Evolutionary conservation across 768 basidiomycete genomes (phyloP), one percentile per base, ranked within the genome.

Genomic region (Multifurca ochricompacta): DNA sequence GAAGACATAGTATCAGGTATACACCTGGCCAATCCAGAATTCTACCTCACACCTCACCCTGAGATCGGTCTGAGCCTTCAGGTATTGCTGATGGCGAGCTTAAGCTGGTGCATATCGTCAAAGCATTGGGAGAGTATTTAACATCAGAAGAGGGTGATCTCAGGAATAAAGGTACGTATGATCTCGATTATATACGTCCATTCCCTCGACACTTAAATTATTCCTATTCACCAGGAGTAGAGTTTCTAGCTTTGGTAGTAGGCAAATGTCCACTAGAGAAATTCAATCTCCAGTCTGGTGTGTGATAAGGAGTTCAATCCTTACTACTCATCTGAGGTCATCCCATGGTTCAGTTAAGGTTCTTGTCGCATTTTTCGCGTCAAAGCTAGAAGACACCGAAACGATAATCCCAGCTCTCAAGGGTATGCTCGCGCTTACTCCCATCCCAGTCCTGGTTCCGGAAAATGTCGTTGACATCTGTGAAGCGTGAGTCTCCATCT

Each of bases 361-460:
- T 11, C 75, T 99, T 53, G 79, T 82, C 0, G 70, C 76, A 2
- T 99, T 98, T 73, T 93, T 85, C 65, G 80, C 81, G 62, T 83
- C 81, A 51, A 96, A 95, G 69, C 71, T 96, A 48, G 87, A 89
- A 54, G 93, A 96, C 64, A 78, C 79, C 4, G 85, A 90, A 60
- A 88, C 89, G 7, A 78, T 94, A 34, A 81, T 91, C 4, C 87
- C 90, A 1, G 83, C 91, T 1, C 73, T 96, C 35, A 77, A 78
- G 50, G 95, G 92, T 1, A 73, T 98, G 6, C 74, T 76, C 8
- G 75, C 81, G 0, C 72, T 98, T 30, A 80, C 80, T 4, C 69
- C 73, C 10, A 73, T 85, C 41, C 76, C 87, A 0, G 73, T 75
- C 1, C 85, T 89, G 59, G 79, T 80, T 8, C 71, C 82, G 9